These are phyloP conservation scores for Rhytidiadelphus loreus DNA, from an alignment of 225 moss, liverwort and hornwort genomes.

Conservation along the genomic window DNA sequence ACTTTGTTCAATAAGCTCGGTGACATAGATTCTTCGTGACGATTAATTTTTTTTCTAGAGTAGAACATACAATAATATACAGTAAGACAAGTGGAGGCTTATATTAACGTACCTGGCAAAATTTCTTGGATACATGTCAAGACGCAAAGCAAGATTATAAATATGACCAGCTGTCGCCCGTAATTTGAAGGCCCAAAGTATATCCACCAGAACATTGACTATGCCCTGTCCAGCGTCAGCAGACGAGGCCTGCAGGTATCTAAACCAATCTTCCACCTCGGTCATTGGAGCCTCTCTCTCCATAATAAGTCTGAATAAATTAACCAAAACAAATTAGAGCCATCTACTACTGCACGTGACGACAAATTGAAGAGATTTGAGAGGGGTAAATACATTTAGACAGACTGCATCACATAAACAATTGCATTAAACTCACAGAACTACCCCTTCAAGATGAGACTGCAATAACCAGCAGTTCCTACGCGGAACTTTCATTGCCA, in stretches of 20 bases:
- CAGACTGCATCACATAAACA: neutral
- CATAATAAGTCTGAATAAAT: slow-evolving; percentile 49
- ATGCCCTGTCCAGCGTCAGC: slow-evolving; percentile 68
- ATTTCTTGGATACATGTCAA: slow-evolving; percentile 56
- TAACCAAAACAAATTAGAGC: neutral
- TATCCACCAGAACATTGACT: slow-evolving; percentile 70
- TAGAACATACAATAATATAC: neutral
- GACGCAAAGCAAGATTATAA: slow-evolving; percentile 49
- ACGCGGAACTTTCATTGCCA: neutral
- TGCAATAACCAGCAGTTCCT: neutral
- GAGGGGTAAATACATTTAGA: neutral
- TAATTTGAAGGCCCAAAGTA: slow-evolving; percentile 81
- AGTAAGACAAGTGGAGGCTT: neutral
- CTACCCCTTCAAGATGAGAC: neutral
- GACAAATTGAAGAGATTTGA: neutral
- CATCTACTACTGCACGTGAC: neutral
- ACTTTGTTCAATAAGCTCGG: neutral
- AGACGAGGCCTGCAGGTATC: slow-evolving; percentile 27
- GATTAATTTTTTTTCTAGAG: neutral
- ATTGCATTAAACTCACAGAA: neutral
- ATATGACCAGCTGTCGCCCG: slow-evolving; percentile 55
- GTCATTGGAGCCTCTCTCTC: slow-evolving; percentile 41
- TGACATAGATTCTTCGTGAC: neutral
- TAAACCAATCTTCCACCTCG: slow-evolving; percentile 59
- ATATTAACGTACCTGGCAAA: slow-evolving; percentile 33